phyloP scores from a whole-genome alignment of 306 rosid species.

The cucumber (Cucumis sativus) region DNA sequence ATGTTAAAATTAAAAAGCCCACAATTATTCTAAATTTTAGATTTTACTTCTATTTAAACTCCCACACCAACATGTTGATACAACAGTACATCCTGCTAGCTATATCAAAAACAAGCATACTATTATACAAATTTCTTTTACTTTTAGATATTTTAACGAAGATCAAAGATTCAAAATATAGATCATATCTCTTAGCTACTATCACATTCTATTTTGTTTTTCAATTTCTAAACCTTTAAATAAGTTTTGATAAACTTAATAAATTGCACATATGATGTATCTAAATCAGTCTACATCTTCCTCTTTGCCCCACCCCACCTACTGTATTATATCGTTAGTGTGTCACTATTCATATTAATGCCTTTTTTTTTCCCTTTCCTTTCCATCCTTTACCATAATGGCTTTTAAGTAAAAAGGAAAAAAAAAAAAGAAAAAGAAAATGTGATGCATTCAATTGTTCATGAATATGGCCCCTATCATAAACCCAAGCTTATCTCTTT shows the following conservation, averaged over 20 bases:
- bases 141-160: too few species aligned
- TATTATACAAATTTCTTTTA: too few species aligned
- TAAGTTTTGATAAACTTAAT: background rate
- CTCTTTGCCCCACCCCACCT: background rate
- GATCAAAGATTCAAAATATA: too few species aligned
- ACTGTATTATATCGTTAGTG: background rate
- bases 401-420: background rate
- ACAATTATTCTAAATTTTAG: too few species aligned
- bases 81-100: too few species aligned
- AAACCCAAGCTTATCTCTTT: background rate
- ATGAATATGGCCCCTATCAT: background rate
- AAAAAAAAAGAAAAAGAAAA: background rate
- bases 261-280: background rate
- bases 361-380: background rate
- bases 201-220: too few species aligned
- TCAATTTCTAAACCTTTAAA: too few species aligned
- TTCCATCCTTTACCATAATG: background rate
- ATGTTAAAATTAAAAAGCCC: too few species aligned
- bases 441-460: background rate
- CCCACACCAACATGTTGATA: too few species aligned
- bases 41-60: too few species aligned
- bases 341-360: background rate
- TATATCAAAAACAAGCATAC: too few species aligned
- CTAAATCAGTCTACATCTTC: background rate
- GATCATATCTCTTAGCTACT: too few species aligned